Base-by-base conservation (phyloP, 805 yeast genomes). In the Saccharomyces kudriavzevii region DNA sequence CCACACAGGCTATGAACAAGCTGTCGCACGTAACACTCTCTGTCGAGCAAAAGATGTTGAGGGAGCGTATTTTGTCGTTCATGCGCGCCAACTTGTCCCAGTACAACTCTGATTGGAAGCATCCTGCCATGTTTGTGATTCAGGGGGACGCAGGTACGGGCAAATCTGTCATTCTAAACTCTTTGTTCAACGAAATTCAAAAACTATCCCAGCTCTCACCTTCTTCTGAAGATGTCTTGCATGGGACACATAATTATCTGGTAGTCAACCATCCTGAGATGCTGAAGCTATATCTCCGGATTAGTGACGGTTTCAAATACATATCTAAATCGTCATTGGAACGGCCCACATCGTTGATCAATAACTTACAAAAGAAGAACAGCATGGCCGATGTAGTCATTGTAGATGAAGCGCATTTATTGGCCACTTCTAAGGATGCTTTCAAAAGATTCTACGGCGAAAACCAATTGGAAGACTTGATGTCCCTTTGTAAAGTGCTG, bases 61-160 rank as follows among this genome's bases (percentile, higher is more conserved):
- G 66, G 52, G 47, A 55, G 5, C 60, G 59, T 6, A 64, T 71
- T 2, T 49, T 75, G 50, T 28, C 59, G 0, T 75, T 74, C 56
- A 62, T 67, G 26, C 59, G 65, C 30, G 51, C 60, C 0, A 57
- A 66, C 27, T 52, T 75, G 10, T 31, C 49, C 1, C 48, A 54
- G 14, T 54, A 54, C 49, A 40, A 53, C n/a, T 50, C 50, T 1
- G 40, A 49, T 10, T 60, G 70, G 1, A 53, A 58, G 2, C 56
- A 53, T 13, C 63, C 75, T 1, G 64, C 76, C 0, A 66, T 73
- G 57, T 75, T 70, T 58, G 74, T 75, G 0, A 74, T 76, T 49
- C 70, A 74, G 55, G 80, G 80, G 49, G 77, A 74, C 62, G 79
- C 79, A 5, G 80, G 80, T 25, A 76, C 80, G 0, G 80, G 80